Conservation (phyloP, 257 asterid genomes). For the Mentha longifolia region DNA sequence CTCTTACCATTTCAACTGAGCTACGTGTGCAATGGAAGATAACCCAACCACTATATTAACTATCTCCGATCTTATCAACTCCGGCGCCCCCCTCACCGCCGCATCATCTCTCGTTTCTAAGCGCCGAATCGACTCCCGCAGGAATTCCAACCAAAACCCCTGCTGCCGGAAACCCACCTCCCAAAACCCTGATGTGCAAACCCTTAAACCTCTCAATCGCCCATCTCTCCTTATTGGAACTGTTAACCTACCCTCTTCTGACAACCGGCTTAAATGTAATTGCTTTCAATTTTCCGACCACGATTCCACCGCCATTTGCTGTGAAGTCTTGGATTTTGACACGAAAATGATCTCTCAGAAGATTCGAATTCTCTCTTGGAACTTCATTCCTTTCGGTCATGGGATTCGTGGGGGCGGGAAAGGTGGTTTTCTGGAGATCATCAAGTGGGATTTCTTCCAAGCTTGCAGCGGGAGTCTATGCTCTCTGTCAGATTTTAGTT, state of each 20-base stretch:
- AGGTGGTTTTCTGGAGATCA: constrained; percentile 76
- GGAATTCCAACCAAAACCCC: constrained; percentile 18
- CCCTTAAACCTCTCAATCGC: constrained; percentile 59
- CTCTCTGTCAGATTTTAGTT: constrained; percentile 34
- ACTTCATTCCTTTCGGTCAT: constrained; percentile 62
- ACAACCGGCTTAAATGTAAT: constrained; percentile 37
- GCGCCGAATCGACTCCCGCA: constrained; percentile 34
- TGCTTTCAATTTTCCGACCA: constrained; percentile 80
- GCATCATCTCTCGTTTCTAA: constrained; percentile 46
- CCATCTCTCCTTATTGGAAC: constrained; percentile 60
- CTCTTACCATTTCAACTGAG: not conserved
- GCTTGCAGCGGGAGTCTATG: constrained; percentile 30
- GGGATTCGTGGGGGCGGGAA: constrained; percentile 38
- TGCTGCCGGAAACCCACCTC: constrained; percentile 26
- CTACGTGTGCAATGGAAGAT: constrained; percentile 45
- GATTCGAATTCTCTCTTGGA: constrained; percentile 66
- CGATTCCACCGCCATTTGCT: constrained; percentile 59
- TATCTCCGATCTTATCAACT: constrained; percentile 56
- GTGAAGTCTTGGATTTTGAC: constrained; percentile 68
- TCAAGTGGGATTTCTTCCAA: constrained; percentile 59
- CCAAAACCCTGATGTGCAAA: constrained; percentile 37
- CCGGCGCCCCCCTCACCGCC: constrained; percentile 58
- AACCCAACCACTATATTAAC: constrained; percentile 36
- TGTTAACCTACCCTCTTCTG: constrained; percentile 52
- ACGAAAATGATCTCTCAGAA: constrained; percentile 49